A percentile compares a stretch with the other conserved stretches of the same genome.
Evolutionary conservation across 169 alveolate species (phyloP).

Genomic region (Blepharisma undulans): DNA sequence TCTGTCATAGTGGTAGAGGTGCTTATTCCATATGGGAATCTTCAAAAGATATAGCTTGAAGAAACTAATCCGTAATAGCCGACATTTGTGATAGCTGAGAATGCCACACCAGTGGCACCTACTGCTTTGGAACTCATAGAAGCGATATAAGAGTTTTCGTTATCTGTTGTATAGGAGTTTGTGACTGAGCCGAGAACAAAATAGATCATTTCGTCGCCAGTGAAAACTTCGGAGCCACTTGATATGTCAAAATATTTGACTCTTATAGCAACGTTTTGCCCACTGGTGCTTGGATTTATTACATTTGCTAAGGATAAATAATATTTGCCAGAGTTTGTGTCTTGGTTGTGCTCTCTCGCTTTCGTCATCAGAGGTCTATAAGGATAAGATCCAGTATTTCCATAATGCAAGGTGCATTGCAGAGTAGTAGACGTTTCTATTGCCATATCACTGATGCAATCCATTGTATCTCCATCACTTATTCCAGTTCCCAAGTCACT

Average conservation of each 20-base stretch:
- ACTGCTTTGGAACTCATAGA: background rate
- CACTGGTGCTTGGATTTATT: background rate
- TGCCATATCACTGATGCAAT: background rate
- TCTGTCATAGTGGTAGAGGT: background rate
- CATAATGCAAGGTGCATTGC: conserved; percentile 1
- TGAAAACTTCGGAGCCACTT: background rate
- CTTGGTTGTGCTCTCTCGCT: conserved; percentile 13
- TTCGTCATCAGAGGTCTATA: background rate
- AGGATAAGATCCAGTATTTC: background rate
- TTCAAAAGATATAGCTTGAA: background rate
- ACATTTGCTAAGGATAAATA: background rate
- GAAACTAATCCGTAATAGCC: background rate
- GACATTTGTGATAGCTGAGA: background rate
- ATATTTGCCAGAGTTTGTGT: background rate
- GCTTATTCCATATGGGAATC: conserved; percentile 14
- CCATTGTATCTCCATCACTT: background rate
- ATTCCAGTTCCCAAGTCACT: background rate
- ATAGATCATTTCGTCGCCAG: background rate
- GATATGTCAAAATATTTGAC: background rate
- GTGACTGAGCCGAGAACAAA: background rate
- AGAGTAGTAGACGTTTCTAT: background rate
- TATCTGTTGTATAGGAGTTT: background rate
- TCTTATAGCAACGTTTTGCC: background rate
- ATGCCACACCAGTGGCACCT: background rate
- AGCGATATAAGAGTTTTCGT: background rate